These are phyloP conservation scores for Boletus albobrunnescens DNA, from an alignment of 1,284 basidiomycete genomes.

Conservation along the genomic window DNA sequence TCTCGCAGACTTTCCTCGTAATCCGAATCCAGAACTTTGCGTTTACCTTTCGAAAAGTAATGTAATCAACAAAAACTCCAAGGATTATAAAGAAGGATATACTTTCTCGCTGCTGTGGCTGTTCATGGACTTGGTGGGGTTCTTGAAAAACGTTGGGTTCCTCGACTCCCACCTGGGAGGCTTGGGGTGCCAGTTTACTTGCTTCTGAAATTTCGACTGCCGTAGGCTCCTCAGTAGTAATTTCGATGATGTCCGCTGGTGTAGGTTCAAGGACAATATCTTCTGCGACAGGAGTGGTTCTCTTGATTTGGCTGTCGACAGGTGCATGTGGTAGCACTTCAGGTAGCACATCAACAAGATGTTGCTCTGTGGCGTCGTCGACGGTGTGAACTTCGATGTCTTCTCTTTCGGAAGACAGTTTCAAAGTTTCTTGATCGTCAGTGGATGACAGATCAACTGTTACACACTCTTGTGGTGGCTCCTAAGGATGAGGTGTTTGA, in stretches of 20 bases:
- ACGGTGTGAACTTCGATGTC: background rate
- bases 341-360: background rate
- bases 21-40: slow-evolving; percentile 59
- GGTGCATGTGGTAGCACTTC: background rate
- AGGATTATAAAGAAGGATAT: background rate
- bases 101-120: slow-evolving; percentile 24
- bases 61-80: background rate
- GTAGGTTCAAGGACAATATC: slow-evolving; percentile 11
- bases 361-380: slow-evolving; percentile 10
- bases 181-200: slow-evolving; percentile 2
- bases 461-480: slow-evolving; percentile 10
- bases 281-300: slow-evolving; percentile 11
- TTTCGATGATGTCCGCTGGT: slow-evolving; percentile 10
- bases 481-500: slow-evolving; percentile 5
- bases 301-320: slow-evolving; percentile 8
- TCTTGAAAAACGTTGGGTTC: slow-evolving; percentile 18
- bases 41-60: slow-evolving; percentile 50
- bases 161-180: slow-evolving; percentile 16
- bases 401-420: slow-evolving; percentile 3
- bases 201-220: slow-evolving; percentile 12
- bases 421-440: slow-evolving; percentile 1
- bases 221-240: slow-evolving; percentile 9
- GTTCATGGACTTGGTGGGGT: slow-evolving; percentile 2
- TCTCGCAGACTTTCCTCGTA: slow-evolving; percentile 51
- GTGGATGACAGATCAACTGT: slow-evolving; percentile 2